These are phyloP conservation scores for Ustilago bromivora DNA, from an alignment of 1,284 basidiomycete genomes.

Conservation along the genomic window DNA sequence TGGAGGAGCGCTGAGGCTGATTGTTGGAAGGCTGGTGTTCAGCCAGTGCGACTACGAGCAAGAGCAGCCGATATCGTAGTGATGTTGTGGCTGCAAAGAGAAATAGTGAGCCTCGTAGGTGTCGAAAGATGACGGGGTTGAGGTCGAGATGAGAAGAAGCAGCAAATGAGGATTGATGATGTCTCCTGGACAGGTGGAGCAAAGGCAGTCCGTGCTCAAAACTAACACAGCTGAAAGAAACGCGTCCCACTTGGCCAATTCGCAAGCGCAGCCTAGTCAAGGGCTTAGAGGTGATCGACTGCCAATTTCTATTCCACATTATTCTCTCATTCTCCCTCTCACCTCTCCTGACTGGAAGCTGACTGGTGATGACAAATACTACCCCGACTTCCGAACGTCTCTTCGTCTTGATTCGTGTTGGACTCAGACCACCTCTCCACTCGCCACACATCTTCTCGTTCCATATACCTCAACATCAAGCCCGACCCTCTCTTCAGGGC, in stretches of 20 bases:
- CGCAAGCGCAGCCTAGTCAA: slow-evolving; percentile 12
- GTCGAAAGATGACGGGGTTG: not conserved
- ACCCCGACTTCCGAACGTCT: slow-evolving; percentile 18
- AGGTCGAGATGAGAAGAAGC: not conserved
- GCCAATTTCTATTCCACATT: not conserved
- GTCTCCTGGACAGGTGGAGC: slow-evolving; percentile 10
- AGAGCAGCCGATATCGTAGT: too few species aligned
- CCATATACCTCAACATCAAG: not conserved
- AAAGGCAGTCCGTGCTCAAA: not conserved
- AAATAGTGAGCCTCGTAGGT: not conserved
- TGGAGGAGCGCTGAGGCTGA: not conserved
- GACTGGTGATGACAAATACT: slow-evolving; percentile 29
- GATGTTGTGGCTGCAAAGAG: not conserved
- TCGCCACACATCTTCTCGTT: slow-evolving; percentile 1
- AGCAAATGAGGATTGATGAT: slow-evolving; percentile 3
- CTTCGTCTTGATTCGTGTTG: not conserved
- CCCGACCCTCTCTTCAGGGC: not conserved
- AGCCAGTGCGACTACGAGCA: not conserved
- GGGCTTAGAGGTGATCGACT: slow-evolving; percentile 25
- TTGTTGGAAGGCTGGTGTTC: not conserved
- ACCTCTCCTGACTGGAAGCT: not conserved
- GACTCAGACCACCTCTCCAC: slow-evolving; percentile 5
- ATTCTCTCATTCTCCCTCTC: not conserved
- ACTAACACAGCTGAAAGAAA: slow-evolving; percentile 3
- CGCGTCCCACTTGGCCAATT: slow-evolving; percentile 15